These are phyloP conservation scores for Blastocystis sp. DNA, from an alignment of 352 stramenopile genomes.

Conservation along the genomic window DNA sequence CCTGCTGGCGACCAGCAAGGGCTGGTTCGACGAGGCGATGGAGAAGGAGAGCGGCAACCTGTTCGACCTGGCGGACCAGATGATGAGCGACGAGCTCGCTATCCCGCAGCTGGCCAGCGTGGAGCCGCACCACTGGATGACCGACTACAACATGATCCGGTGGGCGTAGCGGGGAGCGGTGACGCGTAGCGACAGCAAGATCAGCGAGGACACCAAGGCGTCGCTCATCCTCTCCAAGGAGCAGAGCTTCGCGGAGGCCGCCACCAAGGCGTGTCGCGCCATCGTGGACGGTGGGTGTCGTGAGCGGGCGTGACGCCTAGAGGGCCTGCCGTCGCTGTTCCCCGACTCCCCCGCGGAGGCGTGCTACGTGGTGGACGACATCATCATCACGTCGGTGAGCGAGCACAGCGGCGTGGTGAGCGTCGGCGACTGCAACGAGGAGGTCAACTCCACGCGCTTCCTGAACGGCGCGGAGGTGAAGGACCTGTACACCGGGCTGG, in stretches of 20 bases:
- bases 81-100: slow-evolving; percentile 23
- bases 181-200: background rate
- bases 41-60: slow-evolving; percentile 28
- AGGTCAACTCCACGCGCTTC: slow-evolving; percentile 44
- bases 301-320: background rate
- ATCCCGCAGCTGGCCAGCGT: slow-evolving; percentile 9
- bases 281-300: slow-evolving; percentile 50
- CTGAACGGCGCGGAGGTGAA: slow-evolving; percentile 49
- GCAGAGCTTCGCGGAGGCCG: slow-evolving; percentile 37
- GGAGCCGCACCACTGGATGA: slow-evolving; percentile 15
- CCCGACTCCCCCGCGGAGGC: background rate
- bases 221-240: slow-evolving; percentile 52
- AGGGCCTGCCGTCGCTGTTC: background rate
- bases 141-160: slow-evolving; percentile 37
- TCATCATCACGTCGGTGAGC: slow-evolving; percentile 46
- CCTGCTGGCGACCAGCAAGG: slow-evolving; percentile 29
- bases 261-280: slow-evolving; percentile 14
- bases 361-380: slow-evolving; percentile 53
- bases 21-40: slow-evolving; percentile 23
- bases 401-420: background rate
- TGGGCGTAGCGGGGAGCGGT: background rate
- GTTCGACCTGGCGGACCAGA: slow-evolving; percentile 45
- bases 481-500: slow-evolving; percentile 33
- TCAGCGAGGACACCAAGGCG: slow-evolving; percentile 26
- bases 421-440: slow-evolving; percentile 44